A percentile compares a stretch with the other conserved stretches of the same genome.
These are phyloP conservation scores for Neurospora terricola DNA, from an alignment of 495 filamentous ascomycete genomes.

Conservation along the genomic window DNA sequence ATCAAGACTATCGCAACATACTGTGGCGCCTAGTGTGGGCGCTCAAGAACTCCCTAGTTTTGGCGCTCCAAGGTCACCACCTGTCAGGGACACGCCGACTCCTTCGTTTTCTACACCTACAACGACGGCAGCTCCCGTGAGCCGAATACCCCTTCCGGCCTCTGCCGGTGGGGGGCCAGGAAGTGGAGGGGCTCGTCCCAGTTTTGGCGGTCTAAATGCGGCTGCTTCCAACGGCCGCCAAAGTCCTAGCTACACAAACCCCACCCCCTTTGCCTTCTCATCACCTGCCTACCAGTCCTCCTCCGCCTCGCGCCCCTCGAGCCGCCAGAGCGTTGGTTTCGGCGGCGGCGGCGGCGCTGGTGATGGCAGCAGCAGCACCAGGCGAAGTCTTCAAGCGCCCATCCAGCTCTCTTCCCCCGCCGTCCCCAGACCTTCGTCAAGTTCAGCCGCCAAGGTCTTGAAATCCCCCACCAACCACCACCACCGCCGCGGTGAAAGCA, in stretches of 20 bases:
- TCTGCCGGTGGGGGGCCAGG: not conserved
- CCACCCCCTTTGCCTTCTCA: slow-evolving; percentile 5
- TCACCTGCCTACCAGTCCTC: slow-evolving; percentile 12
- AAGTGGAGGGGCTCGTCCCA: not conserved
- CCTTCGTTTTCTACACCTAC: not conserved
- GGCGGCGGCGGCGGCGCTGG: not conserved
- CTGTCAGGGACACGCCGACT: not conserved
- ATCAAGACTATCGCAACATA: not conserved
- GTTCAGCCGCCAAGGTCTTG: not conserved
- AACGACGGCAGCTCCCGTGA: slow-evolving; percentile 4
- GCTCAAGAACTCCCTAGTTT: slow-evolving; percentile 41
- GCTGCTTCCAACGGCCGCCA: not conserved
- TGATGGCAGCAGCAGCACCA: not conserved
- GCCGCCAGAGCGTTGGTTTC: slow-evolving; percentile 12
- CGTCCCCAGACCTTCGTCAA: not conserved
- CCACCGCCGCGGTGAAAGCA: slow-evolving; percentile 28
- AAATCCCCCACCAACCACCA: slow-evolving; percentile 14
- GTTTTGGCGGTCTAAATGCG: not conserved
- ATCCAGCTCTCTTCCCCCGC: not conserved
- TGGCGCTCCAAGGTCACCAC: slow-evolving; percentile 36
- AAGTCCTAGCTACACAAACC: slow-evolving; percentile 6
- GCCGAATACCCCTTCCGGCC: slow-evolving; percentile 29
- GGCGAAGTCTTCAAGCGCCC: not conserved
- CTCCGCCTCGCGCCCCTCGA: slow-evolving; percentile 17
- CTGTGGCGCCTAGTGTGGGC: not conserved